Conservation (phyloP, 257 asterid genomes). For the Leonotis leonurus region DNA sequence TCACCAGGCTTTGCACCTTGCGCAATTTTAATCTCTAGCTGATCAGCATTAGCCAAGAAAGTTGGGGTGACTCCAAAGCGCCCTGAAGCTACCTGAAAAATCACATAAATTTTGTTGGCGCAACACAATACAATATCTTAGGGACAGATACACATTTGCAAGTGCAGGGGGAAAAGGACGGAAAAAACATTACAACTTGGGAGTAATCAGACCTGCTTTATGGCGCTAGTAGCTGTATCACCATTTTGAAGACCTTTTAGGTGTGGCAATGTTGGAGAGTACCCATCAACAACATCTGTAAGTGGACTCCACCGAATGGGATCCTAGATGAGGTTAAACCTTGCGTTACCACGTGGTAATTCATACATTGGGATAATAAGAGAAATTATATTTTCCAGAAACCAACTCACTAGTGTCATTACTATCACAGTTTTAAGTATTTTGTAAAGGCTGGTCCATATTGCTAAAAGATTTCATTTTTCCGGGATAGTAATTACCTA, state of each 20-base stretch:
- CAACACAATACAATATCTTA: slow-evolving; percentile 31
- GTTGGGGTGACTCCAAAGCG: slow-evolving; percentile 99
- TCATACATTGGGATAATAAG: not conserved
- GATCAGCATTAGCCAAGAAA: slow-evolving; percentile 93
- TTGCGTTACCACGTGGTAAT: slow-evolving; percentile 2
- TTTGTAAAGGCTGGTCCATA: not conserved
- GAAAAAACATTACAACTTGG: no score
- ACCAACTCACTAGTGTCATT: not conserved
- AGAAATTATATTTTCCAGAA: not conserved
- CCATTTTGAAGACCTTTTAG: slow-evolving; percentile 99
- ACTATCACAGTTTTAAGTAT: not conserved
- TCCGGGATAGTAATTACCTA: not conserved
- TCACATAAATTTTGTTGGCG: not conserved
- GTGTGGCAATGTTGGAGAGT: slow-evolving; percentile 95
- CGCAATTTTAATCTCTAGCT: slow-evolving; percentile 91
- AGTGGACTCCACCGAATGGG: slow-evolving; percentile 99
- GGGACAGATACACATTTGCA: not conserved
- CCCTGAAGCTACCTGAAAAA: slow-evolving; percentile 89
- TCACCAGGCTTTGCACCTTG: slow-evolving; percentile 99
- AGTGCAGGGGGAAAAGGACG: not conserved
- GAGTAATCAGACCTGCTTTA: slow-evolving; percentile 63
- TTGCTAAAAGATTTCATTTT: not conserved
- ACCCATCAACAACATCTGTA: slow-evolving; percentile 92
- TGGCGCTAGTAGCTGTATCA: slow-evolving; percentile 97
- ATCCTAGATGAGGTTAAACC: slow-evolving; percentile 48